Evolutionary conservation across 2,329 filamentous ascomycete species (phyloP), one percentile per base, ranked within the genome.

Genomic region (Fulvia fulva): DNA sequence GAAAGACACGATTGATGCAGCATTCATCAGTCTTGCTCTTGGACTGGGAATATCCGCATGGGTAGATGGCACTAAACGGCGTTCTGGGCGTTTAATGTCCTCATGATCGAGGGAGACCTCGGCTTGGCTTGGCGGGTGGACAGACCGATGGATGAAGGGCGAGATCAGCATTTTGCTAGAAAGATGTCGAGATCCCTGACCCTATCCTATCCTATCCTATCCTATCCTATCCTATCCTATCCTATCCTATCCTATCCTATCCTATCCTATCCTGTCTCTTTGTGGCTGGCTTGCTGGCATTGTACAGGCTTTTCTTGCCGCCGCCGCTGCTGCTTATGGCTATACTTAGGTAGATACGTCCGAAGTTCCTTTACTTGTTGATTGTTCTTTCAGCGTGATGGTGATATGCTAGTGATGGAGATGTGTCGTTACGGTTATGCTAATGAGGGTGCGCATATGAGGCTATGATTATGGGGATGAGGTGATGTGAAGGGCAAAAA

Each of bases 341-440:
- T 41, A 41, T 41, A 41, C 37, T 26, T 50, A 50, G 47, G 47
- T 50, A 50, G 47, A 50, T 50, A 50, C n/a, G 47, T 50, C 25
- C 1, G 16, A 50, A 12, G 21, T 25, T 47, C 14, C n/a, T 47
- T n/a, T 23, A 14, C n/a, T 23, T 47, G 14, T n/a, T 47, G 9
- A 25, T 45, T 21, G 9, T 34, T 34, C 30, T 12, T 32, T n/a
- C n/a, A n/a, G n/a, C n/a, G n/a, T n/a, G n/a, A n/a, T n/a, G n/a
- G n/a, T n/a, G 28, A 12, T 12, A 32, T 32, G 28, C 28, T 32
- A 1, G 12, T 12, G 28, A 19, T 44, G 21, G 8, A 22, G n/a
- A 44, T 44, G 41, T 44, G n/a, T 8, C 9, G 7, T n/a, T 44
- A 16, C 41, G 41, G n/a, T 8, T 16, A 22, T 3, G 28, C 28